phyloP scores from a whole-genome alignment of 768 basidiomycete species.

The Lactarius quietus region DNA sequence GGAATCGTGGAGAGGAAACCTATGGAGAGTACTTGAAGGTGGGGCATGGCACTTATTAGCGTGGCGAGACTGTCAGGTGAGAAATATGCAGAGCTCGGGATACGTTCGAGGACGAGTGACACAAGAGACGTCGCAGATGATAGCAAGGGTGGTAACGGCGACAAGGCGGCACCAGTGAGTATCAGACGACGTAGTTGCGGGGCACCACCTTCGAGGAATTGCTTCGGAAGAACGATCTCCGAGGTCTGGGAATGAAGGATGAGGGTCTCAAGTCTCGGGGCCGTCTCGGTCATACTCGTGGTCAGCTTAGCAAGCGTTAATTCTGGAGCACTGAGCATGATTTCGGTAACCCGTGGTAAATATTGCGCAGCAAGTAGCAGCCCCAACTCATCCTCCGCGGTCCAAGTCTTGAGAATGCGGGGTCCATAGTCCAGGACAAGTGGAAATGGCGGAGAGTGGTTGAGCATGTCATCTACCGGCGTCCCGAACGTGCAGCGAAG shows the following conservation, averaged over 20 bases:
- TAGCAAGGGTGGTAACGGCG: constrained; percentile 5
- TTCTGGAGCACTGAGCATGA: constrained; percentile 11
- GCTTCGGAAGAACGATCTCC: constrained; percentile 9
- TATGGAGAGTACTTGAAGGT: constrained; percentile 7
- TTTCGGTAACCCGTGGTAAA: constrained; percentile 1
- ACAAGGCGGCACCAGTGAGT: constrained; percentile 10
- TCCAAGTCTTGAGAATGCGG: constrained; percentile 7
- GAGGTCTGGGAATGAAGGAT: constrained; percentile 11
- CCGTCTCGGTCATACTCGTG: constrained; percentile 2
- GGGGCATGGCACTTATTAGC: constrained; percentile 7
- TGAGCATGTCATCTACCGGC: constrained; percentile 6
- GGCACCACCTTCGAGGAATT: constrained; percentile 5
- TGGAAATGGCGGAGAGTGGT: constrained; percentile 3
- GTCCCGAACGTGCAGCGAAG: constrained; percentile 16
- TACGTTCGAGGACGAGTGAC: constrained; percentile 16
- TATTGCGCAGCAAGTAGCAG: constrained; percentile 7
- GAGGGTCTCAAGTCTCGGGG: constrained; percentile 7
- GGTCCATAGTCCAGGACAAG: constrained; percentile 16
- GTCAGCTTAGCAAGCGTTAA: constrained; percentile 1
- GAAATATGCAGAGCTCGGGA: constrained; percentile 16
- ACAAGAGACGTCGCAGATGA: constrained; percentile 9
- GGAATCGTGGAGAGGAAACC: constrained; percentile 14
- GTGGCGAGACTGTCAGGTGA: constrained; percentile 9
- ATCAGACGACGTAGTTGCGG: constrained; percentile 9
- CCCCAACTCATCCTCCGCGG: background rate